Evolutionary conservation across 495 filamentous ascomycete genomes (phyloP), one percentile per base, ranked within the genome.

Genomic region (Paragyromitra xinjiangensis): DNA sequence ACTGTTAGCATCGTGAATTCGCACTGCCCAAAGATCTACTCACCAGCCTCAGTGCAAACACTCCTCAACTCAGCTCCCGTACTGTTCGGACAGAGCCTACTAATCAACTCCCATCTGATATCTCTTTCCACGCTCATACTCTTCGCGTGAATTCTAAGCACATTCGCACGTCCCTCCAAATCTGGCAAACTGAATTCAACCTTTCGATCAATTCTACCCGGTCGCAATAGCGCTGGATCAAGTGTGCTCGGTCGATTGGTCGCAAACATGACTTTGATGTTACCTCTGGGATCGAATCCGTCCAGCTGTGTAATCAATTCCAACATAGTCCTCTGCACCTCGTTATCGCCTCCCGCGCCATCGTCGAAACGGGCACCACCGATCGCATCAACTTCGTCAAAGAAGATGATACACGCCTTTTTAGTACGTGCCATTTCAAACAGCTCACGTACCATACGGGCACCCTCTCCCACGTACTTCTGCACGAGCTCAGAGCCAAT

Each of bases 181-280:
- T 99, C 95, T 29, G 95, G 95, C 5, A 99, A 90, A 2, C 93
- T 93, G 87, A 99, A 99, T 84, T 99, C 95, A 82, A 99, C 98
- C 87, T 99, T 99, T 78, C 95, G 89, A 84, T 99, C 95, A 82
- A 99, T 99, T 85, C 95, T 94, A 44, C 95, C 95, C 9, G 95
- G 95, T 84, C 95, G 89, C 93, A 99, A 97, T 73, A 99, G 88
- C 11, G 95, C 95, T 16, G 95, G 95, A 81, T 99, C 95, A 56
- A 99, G 87, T 14, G 95, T 99, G 6, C 94, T 97, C 0, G 95
- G 95, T 73, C 95, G 88, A 87, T 99, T 99, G 81, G 95, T 99
- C 73, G 95, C 95, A 82, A 99, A 99, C 95, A 99, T 99, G 85
- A 99, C 95, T 85, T 99, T 99, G 87, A 99, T 99, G 85, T 99